phyloP scores from a whole-genome alignment of 2,329 filamentous ascomycete genomes.

The Alternaria hordeiaustralica region DNA sequence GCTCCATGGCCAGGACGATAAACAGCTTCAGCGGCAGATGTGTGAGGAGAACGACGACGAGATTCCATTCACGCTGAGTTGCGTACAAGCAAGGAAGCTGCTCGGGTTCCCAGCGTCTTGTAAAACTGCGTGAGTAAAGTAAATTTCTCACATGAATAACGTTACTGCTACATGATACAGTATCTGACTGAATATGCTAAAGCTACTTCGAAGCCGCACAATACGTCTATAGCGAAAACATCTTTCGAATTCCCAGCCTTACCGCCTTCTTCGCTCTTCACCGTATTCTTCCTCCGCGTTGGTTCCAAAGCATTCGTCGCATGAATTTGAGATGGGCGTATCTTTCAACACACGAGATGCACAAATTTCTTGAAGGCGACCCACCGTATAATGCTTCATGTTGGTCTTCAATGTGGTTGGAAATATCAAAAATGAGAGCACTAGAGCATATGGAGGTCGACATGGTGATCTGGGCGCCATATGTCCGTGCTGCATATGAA shows the following conservation, averaged over 20 bases:
- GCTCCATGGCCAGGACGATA: neutral
- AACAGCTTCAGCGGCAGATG: too few relatives aligned
- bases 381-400: neutral
- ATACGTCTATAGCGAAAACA: too few relatives aligned
- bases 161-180: too few relatives aligned
- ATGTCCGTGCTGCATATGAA: neutral
- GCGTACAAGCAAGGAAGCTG: too few relatives aligned
- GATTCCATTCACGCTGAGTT: too few relatives aligned
- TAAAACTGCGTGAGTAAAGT: too few relatives aligned
- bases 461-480: neutral
- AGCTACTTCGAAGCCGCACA: too few relatives aligned
- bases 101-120: too few relatives aligned
- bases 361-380: neutral
- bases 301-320: neutral
- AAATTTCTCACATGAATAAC: too few relatives aligned
- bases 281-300: neutral
- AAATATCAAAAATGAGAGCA: neutral
- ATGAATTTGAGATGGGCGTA: neutral
- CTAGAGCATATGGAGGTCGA: neutral
- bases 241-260: neutral
- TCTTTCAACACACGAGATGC: neutral
- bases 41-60: too few relatives aligned
- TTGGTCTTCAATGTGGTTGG: neutral
- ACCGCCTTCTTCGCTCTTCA: neutral
- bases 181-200: too few relatives aligned